Percentiles rank a stretch among this genome's conserved stretches.
Conservation (phyloP, 2,329 filamentous ascomycete species). For the Xylariaceae sp. region DNA sequence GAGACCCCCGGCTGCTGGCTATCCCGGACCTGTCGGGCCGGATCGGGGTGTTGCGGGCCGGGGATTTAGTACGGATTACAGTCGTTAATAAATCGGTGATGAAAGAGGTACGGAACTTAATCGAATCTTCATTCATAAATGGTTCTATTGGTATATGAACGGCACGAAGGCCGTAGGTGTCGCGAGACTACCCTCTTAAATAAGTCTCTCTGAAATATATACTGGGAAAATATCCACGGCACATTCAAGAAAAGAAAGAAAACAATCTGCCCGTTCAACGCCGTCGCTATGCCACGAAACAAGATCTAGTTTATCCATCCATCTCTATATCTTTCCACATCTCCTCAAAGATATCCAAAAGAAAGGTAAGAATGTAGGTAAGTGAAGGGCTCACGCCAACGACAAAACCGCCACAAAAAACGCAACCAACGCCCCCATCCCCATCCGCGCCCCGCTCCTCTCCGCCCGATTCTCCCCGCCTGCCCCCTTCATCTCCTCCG, state of each 20-base stretch:
- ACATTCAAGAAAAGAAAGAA: background rate
- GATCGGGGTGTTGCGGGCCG: no score
- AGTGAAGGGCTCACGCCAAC: conserved; percentile 22
- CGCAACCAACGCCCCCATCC: conserved; percentile 38
- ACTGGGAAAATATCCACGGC: background rate
- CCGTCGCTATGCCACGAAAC: conserved; percentile 20
- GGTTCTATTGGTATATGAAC: no score
- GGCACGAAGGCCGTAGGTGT: no score
- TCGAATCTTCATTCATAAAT: no score
- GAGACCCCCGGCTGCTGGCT: no score
- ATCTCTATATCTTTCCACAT: background rate
- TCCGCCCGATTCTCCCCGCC: conserved; percentile 7
- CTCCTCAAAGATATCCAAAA: no score
- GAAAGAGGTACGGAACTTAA: no score
- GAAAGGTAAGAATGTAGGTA: no score
- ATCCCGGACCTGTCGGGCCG: no score
- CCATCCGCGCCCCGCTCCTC: conserved; percentile 4
- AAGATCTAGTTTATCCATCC: background rate
- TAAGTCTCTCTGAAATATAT: background rate
- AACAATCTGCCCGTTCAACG: conserved; percentile 8
- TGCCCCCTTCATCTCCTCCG: background rate
- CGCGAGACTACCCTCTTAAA: background rate
- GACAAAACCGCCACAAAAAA: conserved; percentile 41
- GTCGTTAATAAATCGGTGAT: no score
- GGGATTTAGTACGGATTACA: no score